phyloP scores from a whole-genome alignment of 208 protist species.

The Strigomonas galati region DNA sequence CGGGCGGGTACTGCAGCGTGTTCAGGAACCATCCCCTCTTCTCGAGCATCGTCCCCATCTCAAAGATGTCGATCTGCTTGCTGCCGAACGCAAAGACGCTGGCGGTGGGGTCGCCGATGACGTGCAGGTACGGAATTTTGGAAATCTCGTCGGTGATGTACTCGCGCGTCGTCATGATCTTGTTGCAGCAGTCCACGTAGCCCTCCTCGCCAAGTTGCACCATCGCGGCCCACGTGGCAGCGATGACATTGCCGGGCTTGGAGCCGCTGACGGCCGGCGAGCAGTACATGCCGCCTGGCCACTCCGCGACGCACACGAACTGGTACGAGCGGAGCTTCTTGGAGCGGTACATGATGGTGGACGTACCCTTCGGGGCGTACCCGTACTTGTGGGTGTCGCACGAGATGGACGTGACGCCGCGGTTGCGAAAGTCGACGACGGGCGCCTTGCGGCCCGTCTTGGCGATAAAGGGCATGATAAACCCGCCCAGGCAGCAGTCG shows the following conservation, averaged over 20 bases:
- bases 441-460: slow-evolving; percentile 85
- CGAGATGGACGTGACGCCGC: slow-evolving; percentile 98
- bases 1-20: slow-evolving; percentile 90
- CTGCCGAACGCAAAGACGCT: slow-evolving; percentile 90
- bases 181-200: slow-evolving; percentile 76
- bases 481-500: slow-evolving; percentile 98
- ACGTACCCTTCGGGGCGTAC: slow-evolving; percentile 97
- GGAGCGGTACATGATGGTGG: slow-evolving; percentile 92
- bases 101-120: slow-evolving; percentile 84
- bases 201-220: slow-evolving; percentile 88
- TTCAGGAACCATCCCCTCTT: slow-evolving; percentile 93
- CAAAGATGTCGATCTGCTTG: slow-evolving; percentile 89
- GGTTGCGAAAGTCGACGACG: slow-evolving; percentile 95
- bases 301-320: slow-evolving; percentile 95
- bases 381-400: slow-evolving; percentile 99
- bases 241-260: slow-evolving; percentile 94
- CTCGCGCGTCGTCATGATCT: slow-evolving; percentile 78
- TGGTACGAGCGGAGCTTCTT: slow-evolving; percentile 90
- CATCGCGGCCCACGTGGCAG: slow-evolving; percentile 96
- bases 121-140: slow-evolving; percentile 58
- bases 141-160: slow-evolving; percentile 68
- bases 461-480: slow-evolving; percentile 96
- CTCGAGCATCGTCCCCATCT: slow-evolving; percentile 71
- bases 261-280: slow-evolving; percentile 95
- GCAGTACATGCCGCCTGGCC: slow-evolving; percentile 98